phyloP scores from a whole-genome alignment of 768 basidiomycete genomes.

The Dacryopinax primogenitus region DNA sequence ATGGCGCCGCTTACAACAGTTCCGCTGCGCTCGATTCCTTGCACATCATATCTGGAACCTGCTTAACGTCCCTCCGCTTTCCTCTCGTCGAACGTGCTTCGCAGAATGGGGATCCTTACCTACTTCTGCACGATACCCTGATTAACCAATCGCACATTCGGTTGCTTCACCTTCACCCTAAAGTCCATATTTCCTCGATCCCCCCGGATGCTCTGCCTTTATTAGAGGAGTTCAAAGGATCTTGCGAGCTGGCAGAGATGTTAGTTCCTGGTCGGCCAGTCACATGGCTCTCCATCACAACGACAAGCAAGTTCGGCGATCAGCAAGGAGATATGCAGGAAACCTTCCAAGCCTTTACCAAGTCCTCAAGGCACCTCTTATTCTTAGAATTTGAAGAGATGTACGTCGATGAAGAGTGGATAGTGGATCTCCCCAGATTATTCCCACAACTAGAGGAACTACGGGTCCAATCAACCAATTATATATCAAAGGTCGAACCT shows the following conservation, averaged over 20 bases:
- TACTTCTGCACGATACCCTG: background rate
- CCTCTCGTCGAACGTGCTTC: background rate
- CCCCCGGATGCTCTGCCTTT: background rate
- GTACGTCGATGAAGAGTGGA: background rate
- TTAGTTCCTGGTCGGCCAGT: background rate
- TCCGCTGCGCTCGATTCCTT: background rate
- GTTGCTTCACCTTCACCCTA: background rate
- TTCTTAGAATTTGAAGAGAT: background rate
- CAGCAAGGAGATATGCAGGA: background rate
- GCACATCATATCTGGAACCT: background rate
- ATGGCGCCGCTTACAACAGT: background rate
- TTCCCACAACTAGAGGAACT: background rate
- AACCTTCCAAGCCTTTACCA: background rate
- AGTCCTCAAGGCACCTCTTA: background rate
- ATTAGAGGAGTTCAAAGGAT: background rate
- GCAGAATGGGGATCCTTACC: background rate
- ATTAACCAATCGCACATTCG: background rate
- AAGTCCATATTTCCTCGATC: background rate
- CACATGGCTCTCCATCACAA: background rate
- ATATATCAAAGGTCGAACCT: background rate
- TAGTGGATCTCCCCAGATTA: background rate
- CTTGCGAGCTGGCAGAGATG: background rate
- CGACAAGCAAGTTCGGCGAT: background rate
- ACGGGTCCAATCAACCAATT: background rate
- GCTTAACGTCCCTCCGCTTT: background rate